A percentile compares a stretch with the other conserved stretches of the same genome.
These are phyloP conservation scores for Amanita molliuscula DNA, from an alignment of 768 basidiomycete genomes.

Conservation along the genomic window DNA sequence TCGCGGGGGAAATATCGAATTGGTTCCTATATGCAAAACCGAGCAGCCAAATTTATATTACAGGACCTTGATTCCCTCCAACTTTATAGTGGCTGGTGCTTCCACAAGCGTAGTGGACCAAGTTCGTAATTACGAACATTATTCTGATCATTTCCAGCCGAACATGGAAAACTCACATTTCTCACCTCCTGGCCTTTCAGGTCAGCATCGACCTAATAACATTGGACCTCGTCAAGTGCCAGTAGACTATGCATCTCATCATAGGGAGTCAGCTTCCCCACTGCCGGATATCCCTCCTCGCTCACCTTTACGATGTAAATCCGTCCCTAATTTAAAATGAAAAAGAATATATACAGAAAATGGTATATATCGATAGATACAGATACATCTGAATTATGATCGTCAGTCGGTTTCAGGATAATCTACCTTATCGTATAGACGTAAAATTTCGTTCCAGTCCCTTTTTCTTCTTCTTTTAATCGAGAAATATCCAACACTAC, in stretches of 20 bases:
- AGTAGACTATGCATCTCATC: neutral
- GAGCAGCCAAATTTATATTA: too few species aligned
- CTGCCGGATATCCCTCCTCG: conserved; percentile 1
- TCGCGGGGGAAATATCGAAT: neutral
- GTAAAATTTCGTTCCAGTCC: conserved; percentile 83
- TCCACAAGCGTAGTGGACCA: neutral
- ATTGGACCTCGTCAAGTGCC: neutral
- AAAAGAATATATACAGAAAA: neutral
- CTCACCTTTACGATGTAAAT: neutral
- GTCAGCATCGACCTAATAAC: neutral
- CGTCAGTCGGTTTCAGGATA: conserved; percentile 49
- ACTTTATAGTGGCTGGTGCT: neutral
- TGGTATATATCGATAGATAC: neutral
- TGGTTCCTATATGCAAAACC: neutral
- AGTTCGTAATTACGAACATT: neutral
- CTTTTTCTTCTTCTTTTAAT: conserved; percentile 68
- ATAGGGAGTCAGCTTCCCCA: neutral
- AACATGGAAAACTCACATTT: neutral
- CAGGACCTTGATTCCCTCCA: neutral
- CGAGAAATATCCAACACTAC: conserved; percentile 68
- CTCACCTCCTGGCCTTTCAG: neutral
- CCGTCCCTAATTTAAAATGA: neutral
- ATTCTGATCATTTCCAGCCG: neutral
- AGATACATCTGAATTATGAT: neutral
- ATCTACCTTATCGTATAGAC: conserved; percentile 75